Evolutionary conservation across 345 rosid species (phyloP).

Genomic region (Gossypium arboreum): DNA sequence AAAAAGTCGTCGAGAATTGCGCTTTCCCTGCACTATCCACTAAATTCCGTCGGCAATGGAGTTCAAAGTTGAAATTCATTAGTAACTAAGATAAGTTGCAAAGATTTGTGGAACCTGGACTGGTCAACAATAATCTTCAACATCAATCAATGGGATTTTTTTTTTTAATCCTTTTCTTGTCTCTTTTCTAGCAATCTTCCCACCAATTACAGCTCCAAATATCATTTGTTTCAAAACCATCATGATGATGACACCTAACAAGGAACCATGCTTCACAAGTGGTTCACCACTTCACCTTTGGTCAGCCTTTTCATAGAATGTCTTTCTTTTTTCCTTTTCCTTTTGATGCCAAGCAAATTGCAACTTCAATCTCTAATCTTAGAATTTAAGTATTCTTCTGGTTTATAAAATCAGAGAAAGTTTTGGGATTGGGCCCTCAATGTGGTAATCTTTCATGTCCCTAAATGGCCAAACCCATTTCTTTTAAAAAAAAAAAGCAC

Average conservation of each 20-base stretch:
- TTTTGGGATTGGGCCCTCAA: neutral
- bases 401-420: neutral
- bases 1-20: too few relatives aligned
- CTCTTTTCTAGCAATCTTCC: neutral
- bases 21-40: neutral
- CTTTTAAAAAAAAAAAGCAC: too few relatives aligned
- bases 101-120: neutral
- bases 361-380: neutral
- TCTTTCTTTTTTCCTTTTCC: neutral
- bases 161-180: too few relatives aligned
- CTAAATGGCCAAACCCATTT: too few relatives aligned
- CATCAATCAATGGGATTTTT: slow-evolving; percentile 5
- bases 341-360: neutral
- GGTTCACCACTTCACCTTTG: slow-evolving; percentile 4
- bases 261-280: slow-evolving; percentile 28
- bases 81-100: neutral
- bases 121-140: slow-evolving; percentile 5
- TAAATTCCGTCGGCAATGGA: neutral
- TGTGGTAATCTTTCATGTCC: neutral
- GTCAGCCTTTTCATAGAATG: neutral
- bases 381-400: neutral
- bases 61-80: neutral
- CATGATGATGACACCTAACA: slow-evolving; percentile 23
- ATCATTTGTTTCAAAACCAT: slow-evolving; percentile 12
- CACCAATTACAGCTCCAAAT: slow-evolving; percentile 4